These are phyloP conservation scores for Cercospora brassicicola DNA, from an alignment of 2,329 filamentous ascomycete species.

Conservation along the genomic window DNA sequence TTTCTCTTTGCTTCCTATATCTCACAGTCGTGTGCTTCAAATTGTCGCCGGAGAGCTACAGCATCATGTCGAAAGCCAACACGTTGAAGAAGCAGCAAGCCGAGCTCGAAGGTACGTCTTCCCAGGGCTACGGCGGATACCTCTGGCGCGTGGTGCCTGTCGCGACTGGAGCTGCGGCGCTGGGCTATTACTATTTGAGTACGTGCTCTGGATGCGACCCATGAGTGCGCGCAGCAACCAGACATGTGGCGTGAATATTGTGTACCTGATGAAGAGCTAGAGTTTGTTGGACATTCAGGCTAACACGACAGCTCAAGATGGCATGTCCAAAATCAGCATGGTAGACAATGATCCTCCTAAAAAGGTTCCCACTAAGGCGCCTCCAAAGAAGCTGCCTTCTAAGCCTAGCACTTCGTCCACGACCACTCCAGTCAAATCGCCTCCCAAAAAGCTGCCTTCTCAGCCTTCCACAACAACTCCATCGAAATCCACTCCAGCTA, in stretches of 20 bases:
- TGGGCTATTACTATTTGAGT: constrained; percentile 17
- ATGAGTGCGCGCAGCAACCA: neutral
- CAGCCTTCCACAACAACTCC: constrained; percentile 6
- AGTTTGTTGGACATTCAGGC: neutral
- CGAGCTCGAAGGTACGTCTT: constrained; percentile 43
- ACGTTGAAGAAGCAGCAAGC: constrained; percentile 46
- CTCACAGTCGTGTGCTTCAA: neutral
- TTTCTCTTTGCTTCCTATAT: neutral
- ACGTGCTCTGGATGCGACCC: constrained; percentile 5
- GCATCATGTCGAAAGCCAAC: constrained; percentile 32
- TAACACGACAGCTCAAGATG: constrained; percentile 20
- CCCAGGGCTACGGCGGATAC: constrained; percentile 2
- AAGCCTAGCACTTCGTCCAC: constrained; percentile 22
- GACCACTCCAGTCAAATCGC: constrained; percentile 18
- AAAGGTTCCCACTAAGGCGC: constrained; percentile 29
- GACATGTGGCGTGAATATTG: neutral
- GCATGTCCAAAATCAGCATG: constrained; percentile 38
- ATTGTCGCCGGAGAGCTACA: neutral
- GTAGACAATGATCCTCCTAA: constrained; percentile 37
- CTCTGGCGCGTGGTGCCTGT: constrained; percentile 8
- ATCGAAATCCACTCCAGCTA: constrained; percentile 22
- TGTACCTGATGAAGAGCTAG: neutral
- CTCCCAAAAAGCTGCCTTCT: constrained; percentile 2
- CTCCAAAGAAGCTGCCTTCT: constrained; percentile 21
- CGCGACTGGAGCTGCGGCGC: constrained; percentile 15